A percentile compares a stretch with the other conserved stretches of the same genome.
Evolutionary conservation across 2,329 filamentous ascomycete genomes (phyloP).

Genomic region (Cercospora nicotianae): DNA sequence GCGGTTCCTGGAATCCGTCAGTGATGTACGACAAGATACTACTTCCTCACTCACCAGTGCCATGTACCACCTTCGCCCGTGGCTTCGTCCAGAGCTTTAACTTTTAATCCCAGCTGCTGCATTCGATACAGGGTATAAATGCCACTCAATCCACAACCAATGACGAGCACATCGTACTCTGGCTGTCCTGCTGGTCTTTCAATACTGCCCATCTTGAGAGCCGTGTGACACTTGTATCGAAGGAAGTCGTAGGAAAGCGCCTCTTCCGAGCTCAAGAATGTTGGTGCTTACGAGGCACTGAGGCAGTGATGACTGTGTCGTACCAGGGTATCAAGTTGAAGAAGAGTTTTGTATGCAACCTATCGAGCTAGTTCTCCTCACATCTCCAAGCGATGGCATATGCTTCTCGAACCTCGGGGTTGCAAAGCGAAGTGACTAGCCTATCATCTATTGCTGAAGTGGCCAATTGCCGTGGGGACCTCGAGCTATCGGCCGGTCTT

Average conservation of each 20-base stretch:
- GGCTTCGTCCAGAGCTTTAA: constrained; percentile 45
- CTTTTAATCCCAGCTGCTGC: constrained; percentile 41
- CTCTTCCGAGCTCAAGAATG: background rate
- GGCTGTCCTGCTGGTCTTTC: constrained; percentile 1
- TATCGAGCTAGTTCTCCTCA: background rate
- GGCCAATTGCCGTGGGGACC: background rate
- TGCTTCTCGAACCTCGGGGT: background rate
- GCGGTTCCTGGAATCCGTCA: constrained; percentile 40
- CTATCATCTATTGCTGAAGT: background rate
- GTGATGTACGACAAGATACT: background rate
- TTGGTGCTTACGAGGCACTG: background rate
- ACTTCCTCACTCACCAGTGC: constrained; percentile 29
- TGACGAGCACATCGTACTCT: constrained; percentile 43
- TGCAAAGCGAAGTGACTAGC: background rate
- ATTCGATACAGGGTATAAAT: constrained; percentile 47
- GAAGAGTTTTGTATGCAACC: background rate
- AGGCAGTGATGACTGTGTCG: background rate
- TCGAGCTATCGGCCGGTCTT: background rate
- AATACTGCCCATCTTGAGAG: constrained; percentile 18
- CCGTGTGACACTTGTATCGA: background rate
- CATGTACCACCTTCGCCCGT: constrained; percentile 50
- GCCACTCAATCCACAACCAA: constrained; percentile 46
- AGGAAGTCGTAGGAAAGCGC: background rate
- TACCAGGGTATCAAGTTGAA: background rate
- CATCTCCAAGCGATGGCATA: background rate